A percentile compares a stretch with the other conserved stretches of the same genome.
Conservation (phyloP, 2,329 filamentous ascomycete species). For the Fusarium ambrosium region DNA sequence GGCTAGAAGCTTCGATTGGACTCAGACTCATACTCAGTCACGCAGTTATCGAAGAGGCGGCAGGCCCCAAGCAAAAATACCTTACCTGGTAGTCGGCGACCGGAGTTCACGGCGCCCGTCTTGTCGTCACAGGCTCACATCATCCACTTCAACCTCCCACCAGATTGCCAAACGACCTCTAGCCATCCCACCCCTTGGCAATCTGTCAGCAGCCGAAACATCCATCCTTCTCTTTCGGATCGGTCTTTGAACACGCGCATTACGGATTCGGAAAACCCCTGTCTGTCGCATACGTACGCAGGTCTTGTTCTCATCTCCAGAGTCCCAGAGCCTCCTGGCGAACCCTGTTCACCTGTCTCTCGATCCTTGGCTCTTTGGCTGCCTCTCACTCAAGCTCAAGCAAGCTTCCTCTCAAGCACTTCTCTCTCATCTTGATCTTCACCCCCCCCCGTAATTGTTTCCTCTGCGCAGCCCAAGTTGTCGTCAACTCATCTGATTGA, state of each 20-base stretch:
- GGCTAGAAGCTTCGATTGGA: conserved; percentile 30
- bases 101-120: conserved; percentile 2
- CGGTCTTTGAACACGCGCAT: conserved; percentile 6
- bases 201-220: conserved; percentile 1
- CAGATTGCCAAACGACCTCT: not conserved
- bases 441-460: conserved; percentile 1
- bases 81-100: conserved; percentile 3
- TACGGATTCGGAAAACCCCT: conserved; percentile 9
- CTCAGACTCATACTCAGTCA: not conserved
- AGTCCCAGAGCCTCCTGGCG: conserved; percentile 7
- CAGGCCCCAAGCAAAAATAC: not conserved
- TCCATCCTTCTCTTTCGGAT: conserved; percentile 2
- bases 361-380: conserved; percentile 1
- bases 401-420: not conserved
- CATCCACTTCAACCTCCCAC: not conserved
- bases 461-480: not conserved
- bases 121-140: conserved; percentile 15
- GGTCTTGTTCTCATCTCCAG: conserved; percentile 12
- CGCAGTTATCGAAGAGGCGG: not conserved
- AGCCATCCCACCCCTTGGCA: not conserved
- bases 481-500: conserved; percentile 14
- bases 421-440: not conserved
- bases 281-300: conserved; percentile 15
- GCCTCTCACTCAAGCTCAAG: not conserved
- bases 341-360: not conserved